Base-by-base conservation (phyloP, 805 yeast species). In the Barnettozyma sp. region DNA sequence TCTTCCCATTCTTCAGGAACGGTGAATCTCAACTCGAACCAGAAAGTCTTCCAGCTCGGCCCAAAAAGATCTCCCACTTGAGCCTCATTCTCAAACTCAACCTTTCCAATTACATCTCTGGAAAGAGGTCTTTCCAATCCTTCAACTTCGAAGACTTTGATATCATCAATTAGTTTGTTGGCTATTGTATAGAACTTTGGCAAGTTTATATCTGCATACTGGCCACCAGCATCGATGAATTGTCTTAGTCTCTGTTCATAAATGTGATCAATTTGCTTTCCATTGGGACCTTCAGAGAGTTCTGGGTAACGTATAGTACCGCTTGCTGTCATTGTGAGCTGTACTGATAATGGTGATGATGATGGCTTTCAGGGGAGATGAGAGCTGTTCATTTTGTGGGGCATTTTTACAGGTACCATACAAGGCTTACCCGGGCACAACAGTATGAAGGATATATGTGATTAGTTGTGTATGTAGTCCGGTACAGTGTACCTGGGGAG, bases 1-100 rank as follows among this genome's bases (percentile, higher is more conserved):
- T 65, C 54, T 8, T 61, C 46, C 68, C 71, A 63, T 3, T 66
- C 55, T 12, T 63, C 46, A 0, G 95, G 95, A 5, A 90, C 63
- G n/a, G 65, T 62, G 39, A 84, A 59, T 11, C 68, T 60, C 15
- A 90, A 62, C 46, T 76, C 72, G 60, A 92, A 86, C 98, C 98
- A 90, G 45, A 86, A 94, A 1, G 97, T 82, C 40, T 90, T 80
- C 98, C 98, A 90, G 11, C 94, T 82, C 4, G 98, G 98, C 0
- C 97, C 97, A 56, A 83, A 86, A 7, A 67, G 61, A 46, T 83
- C 79, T 16, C 92, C 94, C 45, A 76, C 77, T 11, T 59, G 56
- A n/a, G 84, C 80, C 17, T 65, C 62, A 45, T 68, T 62, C 68
- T 76, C 76, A 16, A 69, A 64, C 3, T 43, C 39, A 5, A 38